Evolutionary conservation across 768 basidiomycete species (phyloP).

Genomic region (Tricholoma flavovirens): DNA sequence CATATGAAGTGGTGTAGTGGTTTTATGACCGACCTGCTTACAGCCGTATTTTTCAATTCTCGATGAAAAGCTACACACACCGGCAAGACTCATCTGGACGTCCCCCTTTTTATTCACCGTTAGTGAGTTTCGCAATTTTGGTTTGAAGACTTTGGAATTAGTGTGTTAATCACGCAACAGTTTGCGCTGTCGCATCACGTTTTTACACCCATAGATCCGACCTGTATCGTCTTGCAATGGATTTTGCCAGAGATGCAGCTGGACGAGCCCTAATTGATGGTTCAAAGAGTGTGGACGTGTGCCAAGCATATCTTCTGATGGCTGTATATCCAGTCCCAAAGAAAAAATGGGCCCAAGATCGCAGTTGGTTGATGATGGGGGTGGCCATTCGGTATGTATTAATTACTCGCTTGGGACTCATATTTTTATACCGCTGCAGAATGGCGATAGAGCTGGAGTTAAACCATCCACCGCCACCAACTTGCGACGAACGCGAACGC

Average conservation of each 20-base stretch:
- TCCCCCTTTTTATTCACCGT: slow-evolving; percentile 59
- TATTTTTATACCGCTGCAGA: slow-evolving; percentile 24
- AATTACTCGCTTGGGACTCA: neutral
- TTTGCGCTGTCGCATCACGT: slow-evolving; percentile 66
- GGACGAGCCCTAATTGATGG: slow-evolving; percentile 56
- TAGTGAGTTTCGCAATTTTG: slow-evolving; percentile 32
- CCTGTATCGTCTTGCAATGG: slow-evolving; percentile 52
- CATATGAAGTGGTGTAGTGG: too few relatives aligned
- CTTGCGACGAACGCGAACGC: slow-evolving; percentile 55
- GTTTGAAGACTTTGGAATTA: neutral
- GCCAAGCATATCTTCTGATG: slow-evolving; percentile 70
- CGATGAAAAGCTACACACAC: slow-evolving; percentile 51
- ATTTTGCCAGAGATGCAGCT: slow-evolving; percentile 58
- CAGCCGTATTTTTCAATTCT: slow-evolving; percentile 56
- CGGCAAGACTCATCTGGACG: slow-evolving; percentile 45
- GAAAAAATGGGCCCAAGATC: slow-evolving; percentile 63
- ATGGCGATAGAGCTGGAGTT: slow-evolving; percentile 71
- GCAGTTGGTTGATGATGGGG: slow-evolving; percentile 68
- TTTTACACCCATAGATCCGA: slow-evolving; percentile 53
- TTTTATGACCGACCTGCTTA: too few relatives aligned
- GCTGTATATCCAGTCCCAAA: slow-evolving; percentile 58
- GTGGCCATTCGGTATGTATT: slow-evolving; percentile 53
- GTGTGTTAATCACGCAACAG: slow-evolving; percentile 24
- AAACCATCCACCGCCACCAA: slow-evolving; percentile 45
- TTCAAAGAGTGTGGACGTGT: slow-evolving; percentile 65